These are phyloP conservation scores for Eucalyptus albens DNA, from an alignment of 345 rosid species.

Conservation along the genomic window DNA sequence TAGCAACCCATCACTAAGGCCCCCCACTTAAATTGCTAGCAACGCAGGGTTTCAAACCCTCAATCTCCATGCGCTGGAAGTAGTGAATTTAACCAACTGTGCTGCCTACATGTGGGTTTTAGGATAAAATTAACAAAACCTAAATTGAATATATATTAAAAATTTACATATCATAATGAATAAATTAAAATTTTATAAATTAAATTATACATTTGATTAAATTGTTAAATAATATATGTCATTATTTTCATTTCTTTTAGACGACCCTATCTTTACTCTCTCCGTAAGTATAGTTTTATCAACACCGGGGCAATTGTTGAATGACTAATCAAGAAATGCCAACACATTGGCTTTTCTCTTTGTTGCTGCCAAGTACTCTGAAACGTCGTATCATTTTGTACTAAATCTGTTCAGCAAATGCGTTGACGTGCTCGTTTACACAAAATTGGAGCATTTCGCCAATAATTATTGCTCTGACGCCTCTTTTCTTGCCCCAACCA, in stretches of 20 bases:
- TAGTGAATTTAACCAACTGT: accelerated
- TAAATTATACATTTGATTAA: accelerated
- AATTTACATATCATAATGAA: too few relatives aligned
- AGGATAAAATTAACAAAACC: too few relatives aligned
- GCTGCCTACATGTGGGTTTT: accelerated
- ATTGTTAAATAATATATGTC: too few relatives aligned
- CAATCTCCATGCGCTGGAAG: accelerated
- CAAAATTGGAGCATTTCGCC: neutral
- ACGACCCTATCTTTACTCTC: neutral
- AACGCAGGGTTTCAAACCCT: accelerated
- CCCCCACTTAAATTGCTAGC: too few relatives aligned
- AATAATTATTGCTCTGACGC: neutral
- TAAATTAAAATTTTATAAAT: too few relatives aligned
- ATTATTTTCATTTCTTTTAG: too few relatives aligned
- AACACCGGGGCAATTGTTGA: neutral
- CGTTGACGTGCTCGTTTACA: neutral
- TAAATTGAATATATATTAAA: too few relatives aligned
- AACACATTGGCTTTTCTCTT: neutral
- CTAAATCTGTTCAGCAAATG: neutral
- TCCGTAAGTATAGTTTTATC: neutral
- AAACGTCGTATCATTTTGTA: neutral
- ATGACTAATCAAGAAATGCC: neutral
- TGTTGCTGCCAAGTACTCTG: neutral
- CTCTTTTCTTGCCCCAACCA: neutral
- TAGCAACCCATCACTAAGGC: accelerated